Percentiles rank a stretch among this genome's conserved stretches.
Evolutionary conservation across 108 stramenopile genomes (phyloP).

Genomic region (Skeletonema tropicum): DNA sequence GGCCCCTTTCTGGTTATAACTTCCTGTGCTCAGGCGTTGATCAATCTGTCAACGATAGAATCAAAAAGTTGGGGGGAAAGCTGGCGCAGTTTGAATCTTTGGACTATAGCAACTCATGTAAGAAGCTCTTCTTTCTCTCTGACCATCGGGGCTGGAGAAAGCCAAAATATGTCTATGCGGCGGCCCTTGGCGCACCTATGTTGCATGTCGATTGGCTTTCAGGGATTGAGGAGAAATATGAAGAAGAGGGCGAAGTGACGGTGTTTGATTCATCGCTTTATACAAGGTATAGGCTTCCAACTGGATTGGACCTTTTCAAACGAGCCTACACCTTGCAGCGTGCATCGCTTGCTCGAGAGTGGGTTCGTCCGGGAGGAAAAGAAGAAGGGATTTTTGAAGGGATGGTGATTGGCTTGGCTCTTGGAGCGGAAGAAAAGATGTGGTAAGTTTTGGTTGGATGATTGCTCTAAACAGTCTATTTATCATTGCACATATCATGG

Average conservation of each 20-base stretch:
- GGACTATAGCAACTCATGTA: not conserved
- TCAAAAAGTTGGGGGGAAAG: slow-evolving; percentile 29
- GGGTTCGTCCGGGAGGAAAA: slow-evolving; percentile 38
- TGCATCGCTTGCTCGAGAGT: slow-evolving; percentile 40
- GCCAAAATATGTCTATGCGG: slow-evolving; percentile 44
- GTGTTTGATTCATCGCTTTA: slow-evolving; percentile 41
- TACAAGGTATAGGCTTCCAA: slow-evolving; percentile 36
- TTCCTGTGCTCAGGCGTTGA: slow-evolving; percentile 5
- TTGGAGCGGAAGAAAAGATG: slow-evolving; percentile 20
- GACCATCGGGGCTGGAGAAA: slow-evolving; percentile 29
- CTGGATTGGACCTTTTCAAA: slow-evolving; percentile 36
- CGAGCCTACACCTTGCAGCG: slow-evolving; percentile 30
- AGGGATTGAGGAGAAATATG: slow-evolving; percentile 26
- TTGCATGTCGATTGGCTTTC: slow-evolving; percentile 40
- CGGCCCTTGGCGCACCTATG: slow-evolving; percentile 40
- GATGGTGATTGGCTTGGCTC: slow-evolving; percentile 38
- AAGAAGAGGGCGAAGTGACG: slow-evolving; percentile 19
- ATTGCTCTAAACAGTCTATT: not conserved
- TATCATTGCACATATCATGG: not conserved
- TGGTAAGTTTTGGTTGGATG: slow-evolving; percentile 22
- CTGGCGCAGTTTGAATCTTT: slow-evolving; percentile 1
- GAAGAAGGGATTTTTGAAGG: slow-evolving; percentile 33
- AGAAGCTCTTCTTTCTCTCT: slow-evolving; percentile 24
- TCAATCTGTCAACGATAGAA: slow-evolving; percentile 14
- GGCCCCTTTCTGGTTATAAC: slow-evolving; percentile 21